Evolutionary conservation across 305 asterid genomes (phyloP).

Genomic region (Stenogyne calaminthoides): DNA sequence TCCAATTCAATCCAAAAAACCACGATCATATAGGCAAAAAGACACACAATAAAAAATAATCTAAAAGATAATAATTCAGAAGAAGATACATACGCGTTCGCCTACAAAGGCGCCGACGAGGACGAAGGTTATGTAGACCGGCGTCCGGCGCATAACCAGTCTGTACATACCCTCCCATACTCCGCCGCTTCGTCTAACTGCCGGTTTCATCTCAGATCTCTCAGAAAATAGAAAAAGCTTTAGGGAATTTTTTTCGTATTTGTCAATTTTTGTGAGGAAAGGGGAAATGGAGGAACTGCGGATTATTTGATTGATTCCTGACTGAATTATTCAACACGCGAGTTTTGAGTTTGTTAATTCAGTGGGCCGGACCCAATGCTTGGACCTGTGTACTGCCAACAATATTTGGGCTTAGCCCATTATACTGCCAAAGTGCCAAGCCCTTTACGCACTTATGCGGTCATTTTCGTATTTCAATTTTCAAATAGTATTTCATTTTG

Average conservation of each 20-base stretch:
- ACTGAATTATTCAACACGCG: constrained; percentile 14
- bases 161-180: constrained; percentile 78
- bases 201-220: constrained; percentile 49
- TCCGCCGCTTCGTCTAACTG: constrained; percentile 65
- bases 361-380: constrained; percentile 19
- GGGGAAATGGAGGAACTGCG: constrained; percentile 37
- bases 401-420: not conserved
- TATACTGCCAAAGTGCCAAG: not conserved
- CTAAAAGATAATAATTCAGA: not conserved
- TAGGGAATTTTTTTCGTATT: not conserved
- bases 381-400: not conserved
- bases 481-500: too few relatives aligned
- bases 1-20: constrained; percentile 33
- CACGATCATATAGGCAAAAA: not conserved
- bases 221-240: not conserved
- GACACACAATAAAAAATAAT: not conserved
- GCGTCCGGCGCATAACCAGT: constrained; percentile 79
- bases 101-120: constrained; percentile 91
- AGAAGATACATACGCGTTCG: constrained; percentile 69
- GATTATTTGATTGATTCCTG: constrained; percentile 11
- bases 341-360: constrained; percentile 18
- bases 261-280: constrained; percentile 26
- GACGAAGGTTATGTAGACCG: constrained; percentile 90
- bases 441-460: not conserved
- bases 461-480: not conserved